Evolutionary conservation across 768 basidiomycete species (phyloP).

Genomic region (Kwoniella sp.): DNA sequence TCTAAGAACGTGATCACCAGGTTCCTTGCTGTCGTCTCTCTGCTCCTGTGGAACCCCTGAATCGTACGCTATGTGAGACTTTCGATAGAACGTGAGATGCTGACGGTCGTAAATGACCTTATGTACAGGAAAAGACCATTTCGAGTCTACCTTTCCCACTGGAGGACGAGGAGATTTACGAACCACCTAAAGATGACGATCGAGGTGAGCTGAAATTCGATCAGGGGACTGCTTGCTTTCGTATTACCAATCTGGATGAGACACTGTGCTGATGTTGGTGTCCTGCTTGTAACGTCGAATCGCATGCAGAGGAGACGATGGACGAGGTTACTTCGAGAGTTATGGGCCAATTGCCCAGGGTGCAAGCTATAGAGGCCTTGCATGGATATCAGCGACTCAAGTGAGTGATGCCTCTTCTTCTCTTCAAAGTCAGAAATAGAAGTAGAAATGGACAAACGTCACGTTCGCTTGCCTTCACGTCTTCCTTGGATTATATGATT

Average conservation of each 20-base stretch:
- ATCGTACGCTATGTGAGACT: too few species aligned
- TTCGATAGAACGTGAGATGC: not conserved
- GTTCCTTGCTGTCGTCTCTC: too few species aligned
- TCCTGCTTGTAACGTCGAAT: not conserved
- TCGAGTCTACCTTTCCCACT: constrained; percentile 46
- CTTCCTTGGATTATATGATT: too few species aligned
- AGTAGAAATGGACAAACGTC: too few species aligned
- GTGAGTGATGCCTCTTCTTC: constrained; percentile 30
- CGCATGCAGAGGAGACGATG: constrained; percentile 44
- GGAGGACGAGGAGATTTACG: constrained; percentile 53
- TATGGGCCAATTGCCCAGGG: constrained; percentile 40
- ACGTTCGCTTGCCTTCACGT: too few species aligned
- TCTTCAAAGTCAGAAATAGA: too few species aligned
- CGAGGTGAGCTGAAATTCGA: constrained; percentile 39
- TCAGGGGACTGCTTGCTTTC: too few species aligned
- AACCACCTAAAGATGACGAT: constrained; percentile 48
- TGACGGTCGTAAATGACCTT: not conserved
- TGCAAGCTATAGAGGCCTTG: constrained; percentile 52
- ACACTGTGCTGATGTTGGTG: too few species aligned
- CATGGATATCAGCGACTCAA: constrained; percentile 52
- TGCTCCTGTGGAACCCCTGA: too few species aligned
- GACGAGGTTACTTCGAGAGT: constrained; percentile 48
- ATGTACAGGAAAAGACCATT: constrained; percentile 25
- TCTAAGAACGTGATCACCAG: too few species aligned
- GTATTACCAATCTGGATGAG: too few species aligned